These are phyloP conservation scores for Gracilaria vermiculophylla DNA, from an alignment of 23 red algal species.

Conservation along the genomic window DNA sequence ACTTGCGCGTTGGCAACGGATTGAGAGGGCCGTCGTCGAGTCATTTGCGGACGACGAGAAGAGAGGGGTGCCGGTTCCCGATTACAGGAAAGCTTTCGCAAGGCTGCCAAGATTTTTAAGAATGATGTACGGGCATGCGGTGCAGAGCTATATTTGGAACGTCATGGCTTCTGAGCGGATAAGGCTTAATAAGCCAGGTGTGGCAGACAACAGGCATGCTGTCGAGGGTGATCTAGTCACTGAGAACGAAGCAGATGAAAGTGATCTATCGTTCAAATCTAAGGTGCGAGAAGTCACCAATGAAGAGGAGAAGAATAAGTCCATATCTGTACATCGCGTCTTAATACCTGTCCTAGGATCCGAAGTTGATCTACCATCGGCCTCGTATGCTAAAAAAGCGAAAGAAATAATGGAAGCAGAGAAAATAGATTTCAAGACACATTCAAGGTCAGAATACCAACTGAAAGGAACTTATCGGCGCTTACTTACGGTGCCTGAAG, in stretches of 20 bases:
- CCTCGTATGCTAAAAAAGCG: conserved; percentile 1
- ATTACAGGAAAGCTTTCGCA: conserved; percentile 74
- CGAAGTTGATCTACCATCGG: conserved; percentile 29
- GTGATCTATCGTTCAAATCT: conserved; percentile 43
- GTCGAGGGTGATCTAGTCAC: conserved; percentile 50
- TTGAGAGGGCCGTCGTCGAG: conserved; percentile 34
- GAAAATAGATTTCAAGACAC: conserved; percentile 57
- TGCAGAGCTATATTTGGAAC: conserved; percentile 97
- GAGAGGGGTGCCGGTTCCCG: conserved; percentile 13
- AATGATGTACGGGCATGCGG: conserved; percentile 91
- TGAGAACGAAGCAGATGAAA: not conserved
- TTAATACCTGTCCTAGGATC: conserved; percentile 77
- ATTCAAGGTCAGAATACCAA: conserved; percentile 15
- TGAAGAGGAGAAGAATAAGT: conserved; percentile 51
- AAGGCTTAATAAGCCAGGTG: not conserved
- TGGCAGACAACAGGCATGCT: conserved; percentile 6
- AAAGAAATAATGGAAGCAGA: conserved; percentile 42
- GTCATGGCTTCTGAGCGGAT: conserved; percentile 88
- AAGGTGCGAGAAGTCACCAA: conserved; percentile 54
- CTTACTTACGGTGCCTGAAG: conserved; percentile 49
- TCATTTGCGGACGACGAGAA: conserved; percentile 49
- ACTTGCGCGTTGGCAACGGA: conserved; percentile 17
- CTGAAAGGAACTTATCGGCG: conserved; percentile 79
- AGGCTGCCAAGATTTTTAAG: conserved; percentile 75
- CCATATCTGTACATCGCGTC: conserved; percentile 62